phyloP scores from a whole-genome alignment of 805 yeast genomes.

The Pichia phayaonensis region DNA sequence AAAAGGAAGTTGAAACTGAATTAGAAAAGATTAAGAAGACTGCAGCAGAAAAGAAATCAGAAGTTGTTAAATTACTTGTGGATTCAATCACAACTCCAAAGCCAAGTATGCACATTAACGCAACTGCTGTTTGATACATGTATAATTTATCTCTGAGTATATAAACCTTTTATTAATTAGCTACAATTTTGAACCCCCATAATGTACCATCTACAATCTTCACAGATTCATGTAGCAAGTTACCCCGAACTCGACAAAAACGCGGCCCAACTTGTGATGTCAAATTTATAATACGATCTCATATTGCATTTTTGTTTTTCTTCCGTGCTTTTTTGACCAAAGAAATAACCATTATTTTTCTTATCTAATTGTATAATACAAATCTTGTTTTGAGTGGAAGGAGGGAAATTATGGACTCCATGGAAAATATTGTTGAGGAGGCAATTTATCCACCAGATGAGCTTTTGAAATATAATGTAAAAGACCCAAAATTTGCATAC shows the following conservation, averaged over 20 bases:
- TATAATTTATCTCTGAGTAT: neutral
- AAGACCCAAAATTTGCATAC: neutral
- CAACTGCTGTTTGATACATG: neutral
- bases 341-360: neutral
- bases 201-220: neutral
- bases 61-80: conserved; percentile 68
- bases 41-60: conserved; percentile 52
- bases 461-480: conserved; percentile 17
- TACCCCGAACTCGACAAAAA: neutral
- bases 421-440: conserved; percentile 14
- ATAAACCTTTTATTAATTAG: neutral
- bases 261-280: neutral
- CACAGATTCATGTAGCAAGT: neutral
- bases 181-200: neutral
- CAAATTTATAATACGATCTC: neutral
- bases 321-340: neutral
- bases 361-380: neutral
- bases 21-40: conserved; percentile 57
- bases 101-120: conserved; percentile 75
- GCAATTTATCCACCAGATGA: conserved; percentile 27
- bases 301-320: neutral
- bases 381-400: neutral
- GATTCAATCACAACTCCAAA: conserved; percentile 74
- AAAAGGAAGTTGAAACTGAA: conserved; percentile 60
- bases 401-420: conserved; percentile 4